These are phyloP conservation scores for Ensete glaucum DNA, from an alignment of 176 grass and related monocot species.

Conservation along the genomic window DNA sequence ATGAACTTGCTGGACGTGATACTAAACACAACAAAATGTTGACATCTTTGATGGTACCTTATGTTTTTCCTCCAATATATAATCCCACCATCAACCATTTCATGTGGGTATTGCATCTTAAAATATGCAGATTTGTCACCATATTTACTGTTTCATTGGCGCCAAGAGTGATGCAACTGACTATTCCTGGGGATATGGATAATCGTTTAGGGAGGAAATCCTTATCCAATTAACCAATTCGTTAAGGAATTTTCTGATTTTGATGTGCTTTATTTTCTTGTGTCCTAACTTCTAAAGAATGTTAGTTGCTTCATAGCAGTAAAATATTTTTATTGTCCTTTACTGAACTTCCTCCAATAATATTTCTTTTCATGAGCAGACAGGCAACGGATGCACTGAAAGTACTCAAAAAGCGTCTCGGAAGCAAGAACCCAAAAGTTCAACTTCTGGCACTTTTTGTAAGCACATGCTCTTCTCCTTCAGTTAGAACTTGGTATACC, in stretches of 20 bases:
- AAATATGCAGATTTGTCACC: neutral
- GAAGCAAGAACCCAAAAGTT: constrained; percentile 85
- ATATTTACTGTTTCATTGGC: neutral
- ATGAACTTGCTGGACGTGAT: neutral
- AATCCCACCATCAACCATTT: neutral
- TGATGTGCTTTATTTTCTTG: neutral
- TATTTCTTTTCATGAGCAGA: constrained; percentile 38
- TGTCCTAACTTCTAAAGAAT: neutral
- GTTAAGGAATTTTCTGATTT: neutral
- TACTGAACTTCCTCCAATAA: constrained; percentile 2
- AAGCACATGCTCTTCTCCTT: constrained; percentile 30
- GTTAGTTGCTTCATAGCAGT: neutral
- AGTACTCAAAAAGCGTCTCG: constrained; percentile 94
- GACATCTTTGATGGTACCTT: neutral
- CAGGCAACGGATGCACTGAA: constrained; percentile 90
- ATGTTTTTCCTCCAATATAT: neutral
- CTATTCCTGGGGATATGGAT: neutral
- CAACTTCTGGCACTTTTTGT: constrained; percentile 88
- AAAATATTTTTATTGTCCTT: neutral
- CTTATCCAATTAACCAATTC: neutral
- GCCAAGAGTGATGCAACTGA: neutral
- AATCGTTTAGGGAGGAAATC: neutral
- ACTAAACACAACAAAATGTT: neutral
- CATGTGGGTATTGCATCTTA: neutral
- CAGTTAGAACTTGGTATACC: neutral